Base-by-base conservation (phyloP, 257 asterid species). In the Solanum sejunctum region DNA sequence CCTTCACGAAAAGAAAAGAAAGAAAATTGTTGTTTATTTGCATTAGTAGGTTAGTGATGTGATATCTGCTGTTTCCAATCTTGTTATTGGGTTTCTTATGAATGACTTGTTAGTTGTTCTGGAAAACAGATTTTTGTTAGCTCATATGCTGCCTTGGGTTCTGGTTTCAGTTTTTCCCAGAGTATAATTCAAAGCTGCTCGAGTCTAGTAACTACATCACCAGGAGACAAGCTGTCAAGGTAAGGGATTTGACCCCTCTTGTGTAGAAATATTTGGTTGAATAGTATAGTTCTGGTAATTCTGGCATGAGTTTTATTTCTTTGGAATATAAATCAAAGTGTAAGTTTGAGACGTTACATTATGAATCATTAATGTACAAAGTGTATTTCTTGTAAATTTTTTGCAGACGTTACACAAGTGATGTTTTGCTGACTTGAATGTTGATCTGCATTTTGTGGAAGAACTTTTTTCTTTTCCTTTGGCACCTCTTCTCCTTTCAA, bases 171-270 rank as follows among this genome's bases (percentile, higher is more conserved):
- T 95, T 95, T 89, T 94, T 95, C 86, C 93, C 91, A 18, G 98
- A 95, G 86, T 95, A 91, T 85, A 95, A 95, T 92, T 91, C 95
- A 18, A 94, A 94, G 92, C 91, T 94, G 85, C 95, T 95, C 49
- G 98, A 94, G 82, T 95, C 98, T 55, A 84, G 91, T 47, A 94
- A 93, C 85, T 95, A 95, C 88, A 94, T 94, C 88, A 95, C 99
- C 72, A 91, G 98, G 88, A 91, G 99, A 88, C 99, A 95, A 86
- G 97, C 97, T 71, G 87, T 94, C 87, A 95, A 95, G 98, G 99
- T 92, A 89, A 84, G 85, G 21, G 56, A 52, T 66, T 32, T 69
- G 58, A 6, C 32, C 58, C 36, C 12, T 55, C 67, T 41, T 63
- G 12, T 23, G 60, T 75, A 47, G 41, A 45, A 21, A 73, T 73